Conservation (phyloP, 805 yeast species). For the Metschnikowia cerradonensis region DNA sequence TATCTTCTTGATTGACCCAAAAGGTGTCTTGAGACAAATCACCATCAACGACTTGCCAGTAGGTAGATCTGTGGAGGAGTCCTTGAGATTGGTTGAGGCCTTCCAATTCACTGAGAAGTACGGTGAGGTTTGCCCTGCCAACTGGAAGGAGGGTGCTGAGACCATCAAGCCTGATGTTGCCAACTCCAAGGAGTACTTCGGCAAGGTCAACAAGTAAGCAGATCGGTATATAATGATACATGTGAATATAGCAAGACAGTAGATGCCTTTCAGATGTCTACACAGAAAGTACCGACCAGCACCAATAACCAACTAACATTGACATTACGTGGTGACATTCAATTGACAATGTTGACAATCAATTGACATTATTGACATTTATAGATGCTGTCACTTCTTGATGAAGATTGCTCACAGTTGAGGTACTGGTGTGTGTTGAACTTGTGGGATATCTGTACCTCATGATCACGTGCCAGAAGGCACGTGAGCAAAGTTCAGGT, state of each 20-base stretch:
- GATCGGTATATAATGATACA: not conserved
- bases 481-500: no score
- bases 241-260: not conserved
- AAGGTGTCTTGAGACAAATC: constrained; percentile 90
- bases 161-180: constrained; percentile 57
- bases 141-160: constrained; percentile 90
- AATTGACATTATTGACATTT: no score
- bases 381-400: no score
- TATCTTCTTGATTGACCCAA: constrained; percentile 95
- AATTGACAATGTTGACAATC: no score
- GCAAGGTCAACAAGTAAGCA: constrained; percentile 47
- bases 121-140: constrained; percentile 99
- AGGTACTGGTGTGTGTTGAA: no score
- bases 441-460: no score
- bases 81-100: constrained; percentile 95
- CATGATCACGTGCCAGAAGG: no score
- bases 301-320: no score
- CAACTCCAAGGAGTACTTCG: constrained; percentile 23
- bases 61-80: constrained; percentile 98
- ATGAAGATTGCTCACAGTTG: no score
- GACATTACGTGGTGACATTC: no score
- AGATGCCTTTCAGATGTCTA: no score
- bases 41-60: constrained; percentile 99
- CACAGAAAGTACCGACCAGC: no score
- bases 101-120: constrained; percentile 99